These are phyloP conservation scores for Cercophora samala DNA, from an alignment of 495 filamentous ascomycete genomes.

Conservation along the genomic window DNA sequence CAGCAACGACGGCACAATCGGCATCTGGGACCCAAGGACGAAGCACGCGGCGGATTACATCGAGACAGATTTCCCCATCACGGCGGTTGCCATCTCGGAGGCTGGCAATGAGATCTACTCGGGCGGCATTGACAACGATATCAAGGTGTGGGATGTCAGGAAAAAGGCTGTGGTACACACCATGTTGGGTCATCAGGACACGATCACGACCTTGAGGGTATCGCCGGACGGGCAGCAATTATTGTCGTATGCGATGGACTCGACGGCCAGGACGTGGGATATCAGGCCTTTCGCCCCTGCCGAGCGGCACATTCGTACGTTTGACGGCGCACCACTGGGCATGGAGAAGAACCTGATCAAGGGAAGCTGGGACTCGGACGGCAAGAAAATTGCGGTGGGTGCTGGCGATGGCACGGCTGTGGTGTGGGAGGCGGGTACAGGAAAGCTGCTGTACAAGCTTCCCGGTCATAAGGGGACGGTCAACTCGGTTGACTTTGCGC, in stretches of 20 bases:
- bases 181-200: constrained; percentile 87
- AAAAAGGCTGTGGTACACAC: constrained; percentile 85
- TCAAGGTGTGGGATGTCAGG: constrained; percentile 94
- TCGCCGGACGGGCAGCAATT: constrained; percentile 90
- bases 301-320: constrained; percentile 77
- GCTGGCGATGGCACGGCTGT: constrained; percentile 87
- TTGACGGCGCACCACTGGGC: constrained; percentile 81
- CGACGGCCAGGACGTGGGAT: constrained; percentile 92
- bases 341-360: constrained; percentile 89
- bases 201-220: constrained; percentile 80
- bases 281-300: constrained; percentile 89
- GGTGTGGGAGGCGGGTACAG: constrained; percentile 80
- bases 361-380: constrained; percentile 86
- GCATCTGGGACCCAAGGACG: constrained; percentile 93
- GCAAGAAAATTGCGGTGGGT: constrained; percentile 82
- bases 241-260: constrained; percentile 90
- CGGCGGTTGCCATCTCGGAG: constrained; percentile 83
- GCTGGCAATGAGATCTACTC: constrained; percentile 94
- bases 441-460: constrained; percentile 88
- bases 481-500: constrained; percentile 89
- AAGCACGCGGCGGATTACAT: constrained; percentile 86
- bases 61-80: constrained; percentile 89
- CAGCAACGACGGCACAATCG: constrained; percentile 89
- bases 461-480: constrained; percentile 95
- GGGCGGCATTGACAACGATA: constrained; percentile 94